Base-by-base conservation (phyloP, 2,329 filamentous ascomycete genomes). In the Lasiodiplodia sp. region DNA sequence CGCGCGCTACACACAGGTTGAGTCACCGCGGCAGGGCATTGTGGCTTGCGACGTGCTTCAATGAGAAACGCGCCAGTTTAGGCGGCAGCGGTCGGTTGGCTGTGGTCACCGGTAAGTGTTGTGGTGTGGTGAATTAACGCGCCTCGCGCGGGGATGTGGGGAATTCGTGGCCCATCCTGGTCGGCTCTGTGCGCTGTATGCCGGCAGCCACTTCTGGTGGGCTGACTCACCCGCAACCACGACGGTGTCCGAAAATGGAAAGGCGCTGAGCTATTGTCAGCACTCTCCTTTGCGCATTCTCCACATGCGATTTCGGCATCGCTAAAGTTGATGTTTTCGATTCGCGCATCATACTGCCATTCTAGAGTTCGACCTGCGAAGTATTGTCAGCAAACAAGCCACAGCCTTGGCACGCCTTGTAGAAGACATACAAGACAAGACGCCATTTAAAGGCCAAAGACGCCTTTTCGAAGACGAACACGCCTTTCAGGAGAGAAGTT, bases 41-140 rank as follows among this genome's bases (percentile, higher is more conserved):
- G 58, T 62, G 58, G 58, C 58, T 62, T 62, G 58, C 40, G 18
- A n/a, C 5, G 12, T 16, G 56, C 56, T 40, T 4, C 21, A n/a
- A 38, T 58, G 21, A 47, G 38, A 47, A 23, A 47, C 12, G 56
- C 37, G 25, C 12, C 56, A 25, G 37, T 16, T 25, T 51, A 49
- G 58, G 58, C 58, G 18, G 40, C 40, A 49, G 58, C 57, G 57
- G 23, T 44, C 14, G 40, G 25, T 21, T 28, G 57, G 38, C 16
- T 31, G 10, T 62, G 57, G 57, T 49, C 23, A 62, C 58, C 40
- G 58, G 58, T 7, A 34, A 51, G 25, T 62, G 58, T 62, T 40
- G 58, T 62, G 25, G 38, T 31, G 37, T 21, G 16, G 28, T 25
- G 21, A 23, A 31, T 31, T 47, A 38, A 38, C n/a, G 53, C 55